Conservation (phyloP, 805 yeast species). For the Kuraishia capsulata region DNA sequence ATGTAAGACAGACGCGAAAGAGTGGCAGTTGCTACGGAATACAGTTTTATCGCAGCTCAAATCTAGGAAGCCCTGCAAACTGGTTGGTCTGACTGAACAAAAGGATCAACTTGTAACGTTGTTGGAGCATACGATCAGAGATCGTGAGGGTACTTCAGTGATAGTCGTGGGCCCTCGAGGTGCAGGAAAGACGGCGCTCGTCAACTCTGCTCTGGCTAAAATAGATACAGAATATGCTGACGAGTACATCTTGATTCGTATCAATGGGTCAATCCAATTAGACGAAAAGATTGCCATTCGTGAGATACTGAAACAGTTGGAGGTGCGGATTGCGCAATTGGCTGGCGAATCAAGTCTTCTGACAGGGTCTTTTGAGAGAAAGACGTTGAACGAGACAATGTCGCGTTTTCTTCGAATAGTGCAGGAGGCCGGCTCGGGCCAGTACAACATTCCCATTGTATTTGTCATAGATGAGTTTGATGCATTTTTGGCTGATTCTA, state of each 20-base stretch:
- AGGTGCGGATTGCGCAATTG: slow-evolving; percentile 19
- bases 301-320: slow-evolving; percentile 80
- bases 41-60: not conserved
- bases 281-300: slow-evolving; percentile 76
- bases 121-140: slow-evolving; percentile 54
- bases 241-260: slow-evolving; percentile 50
- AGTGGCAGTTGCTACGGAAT: not conserved
- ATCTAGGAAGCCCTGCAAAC: slow-evolving; percentile 3
- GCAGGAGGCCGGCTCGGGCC: slow-evolving; percentile 24
- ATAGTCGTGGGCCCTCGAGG: slow-evolving; percentile 74
- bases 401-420: slow-evolving; percentile 44
- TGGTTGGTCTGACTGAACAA: slow-evolving; percentile 28
- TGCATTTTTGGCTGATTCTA: slow-evolving; percentile 55
- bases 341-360: slow-evolving; percentile 3
- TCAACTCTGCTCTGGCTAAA: slow-evolving; percentile 45
- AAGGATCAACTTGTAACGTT: slow-evolving; percentile 44
- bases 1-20: not conserved
- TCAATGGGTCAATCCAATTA: slow-evolving; percentile 64
- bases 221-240: slow-evolving; percentile 31
- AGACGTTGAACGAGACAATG: slow-evolving; percentile 53
- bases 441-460: slow-evolving; percentile 43
- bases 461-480: slow-evolving; percentile 85
- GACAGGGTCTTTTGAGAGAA: slow-evolving; percentile 29
- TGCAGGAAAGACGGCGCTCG: slow-evolving; percentile 61
- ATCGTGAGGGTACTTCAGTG: slow-evolving; percentile 74